These are phyloP conservation scores for Cryphonectria parasitica DNA, from an alignment of 2,329 filamentous ascomycete species.

Conservation along the genomic window DNA sequence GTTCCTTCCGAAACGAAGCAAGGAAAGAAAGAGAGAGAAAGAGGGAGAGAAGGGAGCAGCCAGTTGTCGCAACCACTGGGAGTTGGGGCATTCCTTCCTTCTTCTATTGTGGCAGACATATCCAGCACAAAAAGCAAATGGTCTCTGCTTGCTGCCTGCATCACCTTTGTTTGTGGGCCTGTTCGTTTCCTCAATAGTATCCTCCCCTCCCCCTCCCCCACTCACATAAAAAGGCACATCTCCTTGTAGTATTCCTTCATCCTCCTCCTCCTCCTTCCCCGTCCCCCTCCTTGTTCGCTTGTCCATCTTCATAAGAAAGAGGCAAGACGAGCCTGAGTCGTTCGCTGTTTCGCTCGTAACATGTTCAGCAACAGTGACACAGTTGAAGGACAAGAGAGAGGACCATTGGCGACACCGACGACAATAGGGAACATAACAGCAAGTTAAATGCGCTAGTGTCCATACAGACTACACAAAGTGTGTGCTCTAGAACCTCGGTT, in stretches of 20 bases:
- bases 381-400: not conserved
- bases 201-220: too few species aligned
- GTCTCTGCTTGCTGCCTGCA: not conserved
- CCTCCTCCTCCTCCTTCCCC: not conserved
- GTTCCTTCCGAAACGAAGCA: too few species aligned
- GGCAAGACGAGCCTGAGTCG: conserved; percentile 4
- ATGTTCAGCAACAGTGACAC: conserved; percentile 6
- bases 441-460: too few species aligned
- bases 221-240: not conserved
- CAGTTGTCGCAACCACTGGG: not conserved
- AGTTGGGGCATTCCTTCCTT: not conserved
- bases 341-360: conserved; percentile 11
- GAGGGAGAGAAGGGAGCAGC: not conserved
- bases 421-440: not conserved
- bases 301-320: not conserved
- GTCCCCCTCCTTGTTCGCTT: not conserved
- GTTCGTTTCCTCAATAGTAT: not conserved
- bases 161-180: not conserved
- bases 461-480: not conserved
- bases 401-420: not conserved
- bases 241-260: not conserved
- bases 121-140: not conserved
- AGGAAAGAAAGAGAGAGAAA: too few species aligned
- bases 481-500: not conserved
- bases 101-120: too few species aligned